phyloP scores from a whole-genome alignment of 345 rosid genomes.

The Arabis hirsuta region DNA sequence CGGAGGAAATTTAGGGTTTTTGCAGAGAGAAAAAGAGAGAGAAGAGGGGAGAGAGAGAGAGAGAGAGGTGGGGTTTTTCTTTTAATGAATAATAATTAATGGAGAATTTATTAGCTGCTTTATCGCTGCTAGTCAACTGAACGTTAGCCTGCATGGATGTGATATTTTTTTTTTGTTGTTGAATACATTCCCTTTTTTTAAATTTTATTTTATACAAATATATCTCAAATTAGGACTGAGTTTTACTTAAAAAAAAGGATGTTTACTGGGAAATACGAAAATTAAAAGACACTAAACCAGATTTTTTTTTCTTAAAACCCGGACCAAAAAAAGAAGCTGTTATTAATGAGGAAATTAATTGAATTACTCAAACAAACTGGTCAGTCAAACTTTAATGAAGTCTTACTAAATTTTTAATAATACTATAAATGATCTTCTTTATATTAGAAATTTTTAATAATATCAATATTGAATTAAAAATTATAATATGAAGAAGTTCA shows the following conservation, averaged over 20 bases:
- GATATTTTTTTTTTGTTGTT: constrained; percentile 27
- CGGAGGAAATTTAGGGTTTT: constrained; percentile 51
- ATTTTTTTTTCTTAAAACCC: too few relatives aligned
- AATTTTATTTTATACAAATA: background rate
- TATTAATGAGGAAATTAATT: too few relatives aligned
- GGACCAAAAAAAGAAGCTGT: too few relatives aligned
- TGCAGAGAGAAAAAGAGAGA: constrained; percentile 18
- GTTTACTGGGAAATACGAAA: background rate
- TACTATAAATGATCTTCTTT: too few relatives aligned
- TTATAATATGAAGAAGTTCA: too few relatives aligned
- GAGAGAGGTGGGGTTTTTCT: constrained; percentile 34
- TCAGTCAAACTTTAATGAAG: too few relatives aligned
- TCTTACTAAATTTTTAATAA: too few relatives aligned
- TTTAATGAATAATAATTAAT: constrained; percentile 38
- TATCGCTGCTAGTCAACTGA: constrained; percentile 61
- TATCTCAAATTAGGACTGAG: background rate
- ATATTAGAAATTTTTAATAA: too few relatives aligned
- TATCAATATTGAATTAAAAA: too few relatives aligned
- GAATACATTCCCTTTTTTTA: too few relatives aligned
- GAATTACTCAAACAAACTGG: too few relatives aligned
- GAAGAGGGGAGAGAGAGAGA: background rate
- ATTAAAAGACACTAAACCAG: too few relatives aligned
- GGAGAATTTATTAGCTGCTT: constrained; percentile 48
- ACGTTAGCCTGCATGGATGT: constrained; percentile 79
- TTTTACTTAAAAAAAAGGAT: background rate